Conservation (phyloP, 2,329 filamentous ascomycete species). For the Hypoxylon rubiginosum region DNA sequence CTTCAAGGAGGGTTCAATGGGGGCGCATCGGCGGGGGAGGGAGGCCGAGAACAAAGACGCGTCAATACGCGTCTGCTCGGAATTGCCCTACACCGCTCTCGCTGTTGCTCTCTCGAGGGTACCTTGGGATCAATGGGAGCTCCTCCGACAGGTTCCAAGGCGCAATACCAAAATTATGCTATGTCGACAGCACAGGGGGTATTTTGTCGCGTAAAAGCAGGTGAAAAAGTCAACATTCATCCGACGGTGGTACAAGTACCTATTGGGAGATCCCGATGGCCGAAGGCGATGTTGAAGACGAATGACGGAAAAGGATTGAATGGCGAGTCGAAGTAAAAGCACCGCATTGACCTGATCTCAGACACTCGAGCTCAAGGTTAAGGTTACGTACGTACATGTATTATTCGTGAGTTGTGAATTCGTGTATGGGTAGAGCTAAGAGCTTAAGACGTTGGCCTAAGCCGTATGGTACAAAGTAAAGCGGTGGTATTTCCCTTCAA, state of each 20-base stretch:
- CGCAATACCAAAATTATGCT: not conserved
- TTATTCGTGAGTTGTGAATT: not conserved
- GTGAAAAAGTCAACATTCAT: not conserved
- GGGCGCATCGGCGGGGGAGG: slow-evolving; percentile 10
- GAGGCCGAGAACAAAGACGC: slow-evolving; percentile 36
- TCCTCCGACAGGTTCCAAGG: not conserved
- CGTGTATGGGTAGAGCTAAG: not conserved
- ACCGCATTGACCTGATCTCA: not conserved
- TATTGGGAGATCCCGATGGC: not conserved
- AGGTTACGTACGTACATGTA: not conserved
- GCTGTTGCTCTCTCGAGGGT: not conserved
- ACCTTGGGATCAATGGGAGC: not conserved
- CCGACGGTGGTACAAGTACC: not conserved
- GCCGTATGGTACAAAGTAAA: not conserved
- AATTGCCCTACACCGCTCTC: not conserved
- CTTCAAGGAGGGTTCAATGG: not conserved
- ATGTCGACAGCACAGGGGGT: slow-evolving; percentile 2
- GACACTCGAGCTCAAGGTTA: not conserved
- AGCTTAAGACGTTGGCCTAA: not conserved
- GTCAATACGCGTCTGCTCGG: slow-evolving; percentile 31
- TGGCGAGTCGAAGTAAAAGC: not conserved
- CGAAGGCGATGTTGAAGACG: not conserved
- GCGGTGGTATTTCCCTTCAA: not conserved
- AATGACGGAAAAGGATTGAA: not conserved
- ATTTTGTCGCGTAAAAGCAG: slow-evolving; percentile 21